Conservation (phyloP, 2,329 filamentous ascomycete species). For the Fusarium sacchari region DNA sequence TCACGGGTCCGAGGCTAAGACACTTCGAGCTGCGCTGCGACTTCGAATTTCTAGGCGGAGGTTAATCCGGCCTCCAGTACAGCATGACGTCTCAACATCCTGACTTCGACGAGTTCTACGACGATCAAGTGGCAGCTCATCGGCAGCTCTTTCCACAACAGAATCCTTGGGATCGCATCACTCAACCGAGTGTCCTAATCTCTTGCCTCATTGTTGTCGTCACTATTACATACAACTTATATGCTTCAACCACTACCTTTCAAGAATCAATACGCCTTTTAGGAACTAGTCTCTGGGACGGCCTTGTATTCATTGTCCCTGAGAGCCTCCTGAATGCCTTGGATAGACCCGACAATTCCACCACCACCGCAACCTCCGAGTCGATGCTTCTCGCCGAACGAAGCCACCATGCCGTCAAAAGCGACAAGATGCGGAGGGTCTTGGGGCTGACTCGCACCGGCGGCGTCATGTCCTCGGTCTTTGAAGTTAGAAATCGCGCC, state of each 20-base stretch:
- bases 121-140: conserved; percentile 49
- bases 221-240: conserved; percentile 49
- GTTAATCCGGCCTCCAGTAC: conserved; percentile 12
- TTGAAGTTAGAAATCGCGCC: conserved; percentile 66
- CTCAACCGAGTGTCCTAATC: conserved; percentile 50
- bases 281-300: conserved; percentile 67
- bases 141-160: conserved; percentile 45
- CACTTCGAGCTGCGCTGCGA: conserved; percentile 27
- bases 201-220: conserved; percentile 48
- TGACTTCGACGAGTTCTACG: conserved; percentile 49
- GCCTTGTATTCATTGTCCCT: conserved; percentile 66
- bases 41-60: conserved; percentile 15
- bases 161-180: conserved; percentile 46
- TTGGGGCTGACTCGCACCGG: conserved; percentile 66
- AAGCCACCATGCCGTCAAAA: conserved; percentile 67
- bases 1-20: conserved; percentile 41
- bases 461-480: conserved; percentile 65
- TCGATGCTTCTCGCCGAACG: conserved; percentile 51
- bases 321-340: conserved; percentile 65
- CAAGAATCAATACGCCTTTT: conserved; percentile 42
- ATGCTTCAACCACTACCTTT: conserved; percentile 48
- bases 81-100: conserved; percentile 50
- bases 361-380: conserved; percentile 53
- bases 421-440: conserved; percentile 70
- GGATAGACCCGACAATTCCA: conserved; percentile 64